Evolutionary conservation across 306 rosid species (phyloP), one percentile per base, ranked within the genome.

Genomic region (Pterocarpus macrocarpus): DNA sequence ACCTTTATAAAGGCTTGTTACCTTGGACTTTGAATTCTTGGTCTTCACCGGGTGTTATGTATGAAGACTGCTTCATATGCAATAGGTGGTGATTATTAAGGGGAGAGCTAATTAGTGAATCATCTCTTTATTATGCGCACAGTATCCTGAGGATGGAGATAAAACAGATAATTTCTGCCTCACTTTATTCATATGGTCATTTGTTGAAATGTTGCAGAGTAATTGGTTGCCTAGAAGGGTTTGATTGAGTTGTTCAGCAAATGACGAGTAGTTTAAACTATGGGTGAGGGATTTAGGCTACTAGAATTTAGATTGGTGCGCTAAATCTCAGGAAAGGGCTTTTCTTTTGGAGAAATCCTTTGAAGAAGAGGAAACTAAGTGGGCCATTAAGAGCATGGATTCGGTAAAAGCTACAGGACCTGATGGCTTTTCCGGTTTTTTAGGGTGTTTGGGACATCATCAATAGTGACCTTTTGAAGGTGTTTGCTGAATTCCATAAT

Each of bases 11-110:
- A 7, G 32, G 34, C 9, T 39, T 39, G 14, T 33, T 66, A 39
- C 12, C 41, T 15, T 49, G 12, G 35, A 32, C 43, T 32, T 32
- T 70, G 75, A 16, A 14, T 55, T 17, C 30, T 17, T 49, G 12
- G 62, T 50, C 32, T 49, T 33, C 62, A 1, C 14, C 1, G 11
- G 14, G 13, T 70, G 45, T 70, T 49, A 69, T 49, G 5, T 12
- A 14, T 34, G 44, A 50, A 70, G 30, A 50, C 30, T 50, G 16
- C 36, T 43, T 68, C 38, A 44, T 63, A 47, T 1, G 13, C n/a
- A 30, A 33, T 76, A 47, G 32, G 32, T 36, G 38, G 52, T 76
- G 30, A 36, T 47, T 63, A 49, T 50, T 70, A 17, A 52, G 53
- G 50, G 30, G 41, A 50, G 64, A 36, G 47, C 76, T 68, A 56